Conservation (phyloP, 2,329 filamentous ascomycete genomes). For the Talaromyces sp. region DNA sequence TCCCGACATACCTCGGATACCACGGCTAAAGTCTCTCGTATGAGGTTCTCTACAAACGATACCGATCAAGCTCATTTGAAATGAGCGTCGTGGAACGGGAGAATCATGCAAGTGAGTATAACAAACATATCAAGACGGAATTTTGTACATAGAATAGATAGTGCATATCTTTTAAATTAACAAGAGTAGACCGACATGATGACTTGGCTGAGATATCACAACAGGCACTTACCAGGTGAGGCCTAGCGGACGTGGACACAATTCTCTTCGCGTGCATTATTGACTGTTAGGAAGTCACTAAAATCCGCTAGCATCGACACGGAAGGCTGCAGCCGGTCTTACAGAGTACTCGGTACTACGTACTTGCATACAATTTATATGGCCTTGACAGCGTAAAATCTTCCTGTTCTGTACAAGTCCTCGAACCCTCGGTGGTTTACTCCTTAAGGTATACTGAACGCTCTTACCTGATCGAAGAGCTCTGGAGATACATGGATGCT, state of each 20-base stretch:
- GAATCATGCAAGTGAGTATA: too few relatives aligned
- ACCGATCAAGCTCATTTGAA: too few relatives aligned
- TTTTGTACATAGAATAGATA: neutral
- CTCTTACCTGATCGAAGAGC: neutral
- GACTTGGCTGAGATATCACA: neutral
- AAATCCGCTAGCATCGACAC: neutral
- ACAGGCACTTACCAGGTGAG: neutral
- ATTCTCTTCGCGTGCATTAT: neutral
- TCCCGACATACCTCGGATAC: too few relatives aligned
- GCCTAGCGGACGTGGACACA: neutral
- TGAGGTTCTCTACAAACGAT: too few relatives aligned
- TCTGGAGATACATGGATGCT: neutral
- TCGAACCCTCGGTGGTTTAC: neutral
- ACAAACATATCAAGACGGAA: too few relatives aligned
- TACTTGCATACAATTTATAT: neutral
- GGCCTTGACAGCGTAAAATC: neutral
- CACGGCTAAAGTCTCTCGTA: neutral
- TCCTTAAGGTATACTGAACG: neutral
- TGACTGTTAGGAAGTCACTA: too few relatives aligned
- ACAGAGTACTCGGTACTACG: neutral
- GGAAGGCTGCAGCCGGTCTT: neutral
- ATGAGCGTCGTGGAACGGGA: too few relatives aligned
- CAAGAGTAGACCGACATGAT: neutral
- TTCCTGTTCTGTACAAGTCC: neutral
- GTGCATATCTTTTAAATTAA: too few relatives aligned